Base-by-base conservation (phyloP, 2,329 filamentous ascomycete species). In the Calycina marina region DNA sequence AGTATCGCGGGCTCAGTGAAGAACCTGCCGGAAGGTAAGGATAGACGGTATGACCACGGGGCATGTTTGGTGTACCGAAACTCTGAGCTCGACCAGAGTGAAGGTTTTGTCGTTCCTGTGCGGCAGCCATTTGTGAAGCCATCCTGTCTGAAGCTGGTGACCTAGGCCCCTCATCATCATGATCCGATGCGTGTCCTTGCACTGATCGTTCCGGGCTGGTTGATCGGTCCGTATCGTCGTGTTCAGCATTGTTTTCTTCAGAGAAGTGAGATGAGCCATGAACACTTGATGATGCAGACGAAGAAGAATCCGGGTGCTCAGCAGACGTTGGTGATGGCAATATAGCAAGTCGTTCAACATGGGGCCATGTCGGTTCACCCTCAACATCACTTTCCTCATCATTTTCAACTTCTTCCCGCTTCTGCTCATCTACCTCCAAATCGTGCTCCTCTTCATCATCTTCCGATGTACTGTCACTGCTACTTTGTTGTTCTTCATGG, bases 201-300 rank as follows among this genome's bases (percentile, higher is more conserved):
- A 54, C 44, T 32, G 57, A 60, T 18, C 51, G 48, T 14, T 63
- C 60, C 0, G 61, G 60, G 31, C 59, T 65, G 2, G 55, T 61
- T 31, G 57, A 62, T 13, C 52, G 51, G 33, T 64, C 60, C 4
- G 60, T 65, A 24, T 61, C 61, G 20, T 22, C 20, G 27, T 53
- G 49, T 12, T 57, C 56, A 3, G 41, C 52, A 14, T 46, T 34
- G 6, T 43, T 41, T 10, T 55, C 51, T 10, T 55, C 51, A 2
- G 48, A 50, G 3, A 56, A 58, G 18, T 53, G 46, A 31, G 58
- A 56, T n/a, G 30, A 32, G 18, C 43, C 44, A 20, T 46, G 46
- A 26, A 46, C 42, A 35, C 47, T 49, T 22, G 42, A 48, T 8
- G 48, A 42, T 13, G 40, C 33, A 4, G 49, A 50, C 0, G 58